phyloP scores from a whole-genome alignment of 164 flowering plant genomes.

The Macadamia integrifolia region DNA sequence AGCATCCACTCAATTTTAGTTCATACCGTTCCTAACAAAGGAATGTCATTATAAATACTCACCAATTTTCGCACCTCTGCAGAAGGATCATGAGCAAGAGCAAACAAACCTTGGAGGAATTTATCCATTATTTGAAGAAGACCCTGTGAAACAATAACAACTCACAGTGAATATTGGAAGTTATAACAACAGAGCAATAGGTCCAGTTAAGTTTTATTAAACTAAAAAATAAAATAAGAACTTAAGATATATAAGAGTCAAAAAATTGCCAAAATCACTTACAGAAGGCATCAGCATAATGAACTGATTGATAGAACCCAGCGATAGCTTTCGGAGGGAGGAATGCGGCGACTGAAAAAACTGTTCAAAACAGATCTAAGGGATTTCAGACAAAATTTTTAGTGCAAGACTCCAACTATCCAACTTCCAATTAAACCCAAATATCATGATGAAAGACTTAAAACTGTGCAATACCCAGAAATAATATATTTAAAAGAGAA shows the following conservation, averaged over 20 bases:
- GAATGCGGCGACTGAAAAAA: constrained; percentile 89
- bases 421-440: constrained; percentile 7
- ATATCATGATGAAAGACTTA: not conserved
- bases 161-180: not conserved
- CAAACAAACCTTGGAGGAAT: constrained; percentile 90
- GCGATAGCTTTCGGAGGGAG: constrained; percentile 77
- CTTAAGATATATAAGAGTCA: not conserved
- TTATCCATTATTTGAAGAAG: constrained; percentile 79
- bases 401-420: not conserved
- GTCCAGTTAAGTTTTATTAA: not conserved
- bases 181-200: constrained; percentile 1
- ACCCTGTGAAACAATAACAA: constrained; percentile 44
- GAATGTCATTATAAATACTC: constrained; percentile 15
- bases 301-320: constrained; percentile 86
- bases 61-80: constrained; percentile 96
- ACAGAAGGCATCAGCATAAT: constrained; percentile 95
- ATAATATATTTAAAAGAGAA: not conserved
- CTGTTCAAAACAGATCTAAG: constrained; percentile 35
- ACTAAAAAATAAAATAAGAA: not conserved
- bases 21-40: not conserved
- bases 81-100: constrained; percentile 74
- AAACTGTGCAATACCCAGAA: constrained; percentile 1
- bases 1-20: not conserved
- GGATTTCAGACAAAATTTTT: not conserved
- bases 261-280: constrained; percentile 23